phyloP scores from a whole-genome alignment of 108 stramenopile genomes.

The Nitzschia sp. region DNA sequence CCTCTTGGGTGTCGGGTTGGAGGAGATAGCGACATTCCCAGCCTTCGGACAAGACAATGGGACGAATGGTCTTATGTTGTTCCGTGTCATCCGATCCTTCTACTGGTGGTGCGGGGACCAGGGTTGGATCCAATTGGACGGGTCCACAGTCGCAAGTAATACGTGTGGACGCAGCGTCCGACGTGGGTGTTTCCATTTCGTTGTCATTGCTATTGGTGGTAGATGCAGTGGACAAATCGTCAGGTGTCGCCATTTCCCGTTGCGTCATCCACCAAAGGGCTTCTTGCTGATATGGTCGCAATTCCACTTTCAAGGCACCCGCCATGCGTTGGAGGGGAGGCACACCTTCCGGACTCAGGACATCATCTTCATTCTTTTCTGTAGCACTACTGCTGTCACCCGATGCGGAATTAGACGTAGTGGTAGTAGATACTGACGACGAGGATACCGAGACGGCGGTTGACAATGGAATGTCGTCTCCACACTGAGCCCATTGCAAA shows the following conservation, averaged over 20 bases:
- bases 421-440: neutral
- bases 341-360: conserved; percentile 20
- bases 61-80: neutral
- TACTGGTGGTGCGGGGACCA: conserved; percentile 17
- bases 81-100: neutral
- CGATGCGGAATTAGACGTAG: neutral
- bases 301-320: conserved; percentile 4
- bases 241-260: conserved; percentile 44
- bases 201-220: too few species aligned
- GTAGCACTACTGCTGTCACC: conserved; percentile 15
- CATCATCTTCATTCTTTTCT: conserved; percentile 29
- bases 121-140: conserved; percentile 47
- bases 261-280: conserved; percentile 80
- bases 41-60: conserved; percentile 53
- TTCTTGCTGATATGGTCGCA: conserved; percentile 77
- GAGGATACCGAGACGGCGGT: conserved; percentile 19
- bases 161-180: neutral
- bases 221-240: too few species aligned
- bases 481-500: conserved; percentile 81
- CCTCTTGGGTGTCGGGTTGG: conserved; percentile 23
- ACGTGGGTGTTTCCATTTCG: too few species aligned
- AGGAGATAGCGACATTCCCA: conserved; percentile 72
- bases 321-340: too few species aligned
- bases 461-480: conserved; percentile 31
- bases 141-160: conserved; percentile 82